phyloP scores from a whole-genome alignment of 495 filamentous ascomycete species.

The Entonaema liquescens region DNA sequence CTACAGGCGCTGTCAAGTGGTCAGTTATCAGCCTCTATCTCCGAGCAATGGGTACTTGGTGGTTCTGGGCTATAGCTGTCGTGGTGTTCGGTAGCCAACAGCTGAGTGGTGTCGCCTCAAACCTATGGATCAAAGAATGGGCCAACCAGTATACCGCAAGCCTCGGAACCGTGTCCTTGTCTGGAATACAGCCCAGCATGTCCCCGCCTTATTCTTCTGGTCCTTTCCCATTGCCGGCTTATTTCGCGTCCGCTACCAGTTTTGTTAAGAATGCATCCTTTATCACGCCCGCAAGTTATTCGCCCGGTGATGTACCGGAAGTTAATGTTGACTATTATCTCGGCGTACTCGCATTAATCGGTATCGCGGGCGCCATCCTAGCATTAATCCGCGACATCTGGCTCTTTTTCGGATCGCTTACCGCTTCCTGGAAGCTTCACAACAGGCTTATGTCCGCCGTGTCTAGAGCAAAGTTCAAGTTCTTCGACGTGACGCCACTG shows the following conservation, averaged over 20 bases:
- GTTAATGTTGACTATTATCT: conserved; percentile 89
- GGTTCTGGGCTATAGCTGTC: conserved; percentile 84
- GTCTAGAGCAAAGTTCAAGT: conserved; percentile 90
- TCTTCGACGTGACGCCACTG: conserved; percentile 96
- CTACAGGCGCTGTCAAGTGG: conserved; percentile 85
- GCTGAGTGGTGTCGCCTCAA: conserved; percentile 81
- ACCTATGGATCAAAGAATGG: conserved; percentile 95
- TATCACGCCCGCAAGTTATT: conserved; percentile 36
- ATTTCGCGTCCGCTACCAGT: conserved; percentile 49
- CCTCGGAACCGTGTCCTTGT: conserved; percentile 40
- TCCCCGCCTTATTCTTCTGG: conserved; percentile 46
- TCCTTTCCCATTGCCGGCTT: conserved; percentile 40
- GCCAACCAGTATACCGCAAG: conserved; percentile 61
- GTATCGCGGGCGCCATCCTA: conserved; percentile 73
- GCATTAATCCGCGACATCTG: conserved; percentile 83
- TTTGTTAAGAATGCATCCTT: conserved; percentile 44
- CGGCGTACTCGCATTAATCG: conserved; percentile 80
- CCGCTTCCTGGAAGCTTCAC: conserved; percentile 88
- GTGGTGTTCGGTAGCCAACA: conserved; percentile 82
- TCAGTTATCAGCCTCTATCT: conserved; percentile 86
- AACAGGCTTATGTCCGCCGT: conserved; percentile 78
- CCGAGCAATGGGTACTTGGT: conserved; percentile 88
- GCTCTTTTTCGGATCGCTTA: conserved; percentile 91
- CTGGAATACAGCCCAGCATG: conserved; percentile 44
- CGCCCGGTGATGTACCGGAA: conserved; percentile 53